These are phyloP conservation scores for Talaromyces islandicus DNA, from an alignment of 2,329 filamentous ascomycete genomes.

Conservation along the genomic window DNA sequence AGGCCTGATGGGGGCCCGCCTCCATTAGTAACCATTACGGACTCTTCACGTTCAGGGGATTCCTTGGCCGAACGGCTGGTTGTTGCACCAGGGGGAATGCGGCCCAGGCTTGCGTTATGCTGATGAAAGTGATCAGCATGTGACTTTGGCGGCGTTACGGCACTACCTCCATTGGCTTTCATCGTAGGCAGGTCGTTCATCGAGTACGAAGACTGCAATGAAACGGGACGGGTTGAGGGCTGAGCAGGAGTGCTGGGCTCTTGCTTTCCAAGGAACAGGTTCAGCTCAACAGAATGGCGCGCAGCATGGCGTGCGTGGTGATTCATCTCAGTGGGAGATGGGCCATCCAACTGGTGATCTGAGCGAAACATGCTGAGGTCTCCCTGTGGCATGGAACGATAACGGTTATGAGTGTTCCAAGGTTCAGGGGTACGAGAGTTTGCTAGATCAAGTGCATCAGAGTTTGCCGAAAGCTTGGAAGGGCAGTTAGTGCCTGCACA, in stretches of 20 bases:
- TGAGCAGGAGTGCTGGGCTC: constrained; percentile 20
- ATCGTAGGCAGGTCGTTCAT: constrained; percentile 82
- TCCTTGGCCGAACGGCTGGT: constrained; percentile 54
- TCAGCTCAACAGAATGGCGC: constrained; percentile 41
- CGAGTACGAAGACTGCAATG: constrained; percentile 78
- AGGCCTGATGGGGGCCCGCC: constrained; percentile 65
- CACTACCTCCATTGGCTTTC: constrained; percentile 57
- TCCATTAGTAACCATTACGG: constrained; percentile 38
- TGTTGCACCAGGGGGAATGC: constrained; percentile 63
- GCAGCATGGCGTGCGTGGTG: constrained; percentile 33
- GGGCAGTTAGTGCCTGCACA: constrained; percentile 18
- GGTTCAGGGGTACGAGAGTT: constrained; percentile 61
- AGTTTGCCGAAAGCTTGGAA: constrained; percentile 68
- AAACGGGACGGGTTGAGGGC: constrained; percentile 32
- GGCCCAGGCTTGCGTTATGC: constrained; percentile 76
- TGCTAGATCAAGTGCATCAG: constrained; percentile 73
- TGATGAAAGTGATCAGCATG: constrained; percentile 58
- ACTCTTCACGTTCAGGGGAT: constrained; percentile 41
- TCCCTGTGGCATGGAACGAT: constrained; percentile 60
- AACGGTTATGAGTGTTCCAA: constrained; percentile 61
- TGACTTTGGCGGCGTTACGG: constrained; percentile 48
- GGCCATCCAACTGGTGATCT: constrained; percentile 26
- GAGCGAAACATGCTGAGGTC: constrained; percentile 38
- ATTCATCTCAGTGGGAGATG: constrained; percentile 21
- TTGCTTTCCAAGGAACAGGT: constrained; percentile 26